phyloP scores from a whole-genome alignment of 177 flowering plant species.

The Vitis hybrid region DNA sequence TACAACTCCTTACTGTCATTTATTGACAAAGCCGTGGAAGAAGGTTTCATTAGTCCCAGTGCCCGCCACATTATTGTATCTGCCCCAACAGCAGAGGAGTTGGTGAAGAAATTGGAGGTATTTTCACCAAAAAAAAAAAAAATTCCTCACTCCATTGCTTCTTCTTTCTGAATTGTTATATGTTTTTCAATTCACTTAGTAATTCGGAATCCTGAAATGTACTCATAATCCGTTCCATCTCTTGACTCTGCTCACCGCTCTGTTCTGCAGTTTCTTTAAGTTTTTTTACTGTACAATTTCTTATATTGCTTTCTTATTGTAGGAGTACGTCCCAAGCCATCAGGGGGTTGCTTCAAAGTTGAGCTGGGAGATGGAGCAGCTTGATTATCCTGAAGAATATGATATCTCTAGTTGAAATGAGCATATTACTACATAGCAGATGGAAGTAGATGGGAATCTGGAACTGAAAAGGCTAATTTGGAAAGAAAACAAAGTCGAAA shows the following conservation, averaged over 20 bases:
- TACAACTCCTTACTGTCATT: constrained; percentile 67
- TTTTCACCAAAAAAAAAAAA: background rate
- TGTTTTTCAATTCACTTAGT: background rate
- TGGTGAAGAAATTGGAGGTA: constrained; percentile 72
- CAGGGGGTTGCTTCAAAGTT: constrained; percentile 75
- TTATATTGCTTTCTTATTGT: background rate
- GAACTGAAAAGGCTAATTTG: constrained; percentile 25
- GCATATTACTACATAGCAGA: background rate
- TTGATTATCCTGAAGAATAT: constrained; percentile 51
- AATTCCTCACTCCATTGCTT: background rate
- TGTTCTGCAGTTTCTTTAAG: background rate
- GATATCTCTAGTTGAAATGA: constrained; percentile 43
- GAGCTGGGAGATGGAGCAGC: constrained; percentile 91
- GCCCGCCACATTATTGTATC: constrained; percentile 73
- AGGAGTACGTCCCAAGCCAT: constrained; percentile 92
- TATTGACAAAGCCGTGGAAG: constrained; percentile 73
- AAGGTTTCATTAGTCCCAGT: constrained; percentile 62
- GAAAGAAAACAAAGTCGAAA: constrained; percentile 7
- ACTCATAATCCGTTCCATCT: too few species aligned
- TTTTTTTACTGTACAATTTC: background rate
- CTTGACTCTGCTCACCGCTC: too few species aligned
- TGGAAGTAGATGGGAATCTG: constrained; percentile 25
- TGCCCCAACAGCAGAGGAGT: constrained; percentile 61
- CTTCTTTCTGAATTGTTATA: background rate
- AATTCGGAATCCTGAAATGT: too few species aligned